Base-by-base conservation (phyloP, 768 basidiomycete genomes). In the Suillus hirtellus region DNA sequence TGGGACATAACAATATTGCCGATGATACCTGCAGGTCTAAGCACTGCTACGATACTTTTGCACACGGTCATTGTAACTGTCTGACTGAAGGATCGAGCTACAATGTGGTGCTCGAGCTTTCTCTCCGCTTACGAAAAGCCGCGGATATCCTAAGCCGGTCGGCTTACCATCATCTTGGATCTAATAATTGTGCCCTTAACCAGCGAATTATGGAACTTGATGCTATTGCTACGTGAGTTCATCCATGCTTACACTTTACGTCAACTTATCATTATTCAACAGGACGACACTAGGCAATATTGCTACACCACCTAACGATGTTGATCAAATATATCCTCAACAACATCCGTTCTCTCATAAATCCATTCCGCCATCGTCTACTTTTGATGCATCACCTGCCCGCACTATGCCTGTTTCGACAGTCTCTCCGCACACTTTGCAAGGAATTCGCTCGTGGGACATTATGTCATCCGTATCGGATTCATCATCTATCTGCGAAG, bases 91-190 rank as follows among this genome's bases (percentile, higher is more conserved):
- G 79, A 10, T 68, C 77, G 21, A 82, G 76, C 67, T 89, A 89
- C 68, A 83, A 76, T 61, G 81, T 80, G n/a, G 77, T 87, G 24
- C 79, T 89, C 12, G 87, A 90, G 67, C 76, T 90, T n/a, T 89
- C 87, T 2, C 75, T 88, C 37, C 79, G 86, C 59, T 79, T 90
- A 24, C 80, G 87, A 27, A 85, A 81, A 67, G 86, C 86, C 12
- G 81, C 84, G n/a, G 80, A 86, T 60, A 75, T 83, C 44, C 80
- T 89, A 46, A 76, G 80, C 12, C 82, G 78, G 46, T 83, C 82
- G 17, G 68, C 81, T 21, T 74, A 73, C 43, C 82, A 83, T 59
- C 67, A 66, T 27, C 66, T 73, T 56, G 70, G 69, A 19, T 67
- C 67, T 10, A 50, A 59, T 34, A 59, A 66, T 11, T 82, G 81